Conservation (phyloP, 768 basidiomycete genomes). For the Suillus plorans region DNA sequence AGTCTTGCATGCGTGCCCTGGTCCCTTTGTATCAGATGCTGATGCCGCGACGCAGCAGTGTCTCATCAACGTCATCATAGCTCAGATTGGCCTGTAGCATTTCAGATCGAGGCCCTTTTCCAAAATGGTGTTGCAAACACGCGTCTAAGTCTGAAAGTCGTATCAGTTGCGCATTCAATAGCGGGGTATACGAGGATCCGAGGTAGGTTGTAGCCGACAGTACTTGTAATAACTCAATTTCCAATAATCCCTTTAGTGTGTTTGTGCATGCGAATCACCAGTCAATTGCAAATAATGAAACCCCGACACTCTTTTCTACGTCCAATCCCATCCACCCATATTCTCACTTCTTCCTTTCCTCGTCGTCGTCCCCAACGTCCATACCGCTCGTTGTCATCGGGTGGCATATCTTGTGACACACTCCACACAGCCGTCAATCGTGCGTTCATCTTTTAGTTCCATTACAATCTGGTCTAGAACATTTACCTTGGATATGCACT, state of each 20-base stretch:
- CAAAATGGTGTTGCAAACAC: slow-evolving; percentile 64
- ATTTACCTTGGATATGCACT: slow-evolving; percentile 31
- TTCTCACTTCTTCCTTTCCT: slow-evolving; percentile 21
- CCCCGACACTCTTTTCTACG: slow-evolving; percentile 21
- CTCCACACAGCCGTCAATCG: slow-evolving; percentile 6
- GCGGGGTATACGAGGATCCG: no score
- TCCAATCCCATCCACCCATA: slow-evolving; percentile 26
- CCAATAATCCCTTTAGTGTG: no score
- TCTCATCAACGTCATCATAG: slow-evolving; percentile 51
- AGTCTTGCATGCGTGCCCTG: slow-evolving; percentile 48
- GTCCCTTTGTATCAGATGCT: slow-evolving; percentile 23
- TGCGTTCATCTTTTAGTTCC: slow-evolving; percentile 18
- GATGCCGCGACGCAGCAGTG: slow-evolving; percentile 12
- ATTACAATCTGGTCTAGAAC: slow-evolving; percentile 3
- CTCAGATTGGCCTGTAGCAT: slow-evolving; percentile 60
- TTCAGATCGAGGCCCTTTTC: slow-evolving; percentile 73
- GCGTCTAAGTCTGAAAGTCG: no score
- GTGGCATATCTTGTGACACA: not conserved
- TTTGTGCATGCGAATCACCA: slow-evolving; percentile 32
- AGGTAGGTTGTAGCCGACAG: no score
- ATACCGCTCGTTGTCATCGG: not conserved
- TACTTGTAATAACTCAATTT: no score
- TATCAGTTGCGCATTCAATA: no score
- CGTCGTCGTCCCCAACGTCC: not conserved
- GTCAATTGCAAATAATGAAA: slow-evolving; percentile 35